phyloP scores from a whole-genome alignment of 805 yeast genomes.

The Yamadazyma laniorum region DNA sequence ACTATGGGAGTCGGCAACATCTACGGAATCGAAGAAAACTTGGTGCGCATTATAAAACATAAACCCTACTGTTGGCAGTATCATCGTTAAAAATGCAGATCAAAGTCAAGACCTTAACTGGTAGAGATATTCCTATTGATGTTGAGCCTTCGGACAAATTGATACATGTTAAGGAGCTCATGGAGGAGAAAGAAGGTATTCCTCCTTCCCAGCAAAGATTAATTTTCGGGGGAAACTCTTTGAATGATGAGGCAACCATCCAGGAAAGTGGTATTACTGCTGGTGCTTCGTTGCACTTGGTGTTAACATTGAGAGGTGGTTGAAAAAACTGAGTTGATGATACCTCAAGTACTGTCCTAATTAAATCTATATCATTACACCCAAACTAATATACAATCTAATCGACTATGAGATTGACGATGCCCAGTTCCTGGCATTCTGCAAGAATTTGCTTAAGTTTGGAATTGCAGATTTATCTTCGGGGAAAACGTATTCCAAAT shows the following conservation, averaged over 20 bases:
- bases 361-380: no score
- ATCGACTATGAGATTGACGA: conserved; percentile 1
- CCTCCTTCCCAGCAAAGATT: conserved; percentile 95
- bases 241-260: conserved; percentile 80
- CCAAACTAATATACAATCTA: neutral
- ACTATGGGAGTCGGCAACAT: conserved; percentile 84
- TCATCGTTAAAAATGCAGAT: conserved; percentile 49
- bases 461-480: conserved; percentile 46
- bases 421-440: conserved; percentile 41
- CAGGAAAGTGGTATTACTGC: conserved; percentile 72
- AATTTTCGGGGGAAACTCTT: conserved; percentile 86
- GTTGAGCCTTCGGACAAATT: conserved; percentile 68
- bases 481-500: conserved; percentile 63
- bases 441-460: conserved; percentile 35
- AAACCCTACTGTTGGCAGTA: no score
- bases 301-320: conserved; percentile 92
- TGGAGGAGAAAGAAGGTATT: conserved; percentile 95
- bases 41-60: conserved; percentile 1
- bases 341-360: no score
- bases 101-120: conserved; percentile 75
- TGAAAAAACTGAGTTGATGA: conserved; percentile 7
- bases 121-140: conserved; percentile 77
- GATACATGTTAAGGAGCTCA: conserved; percentile 77
- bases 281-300: conserved; percentile 87
- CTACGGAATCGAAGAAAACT: neutral